Evolutionary conservation across 2,329 filamentous ascomycete species (phyloP).

Genomic region (Aspergillus alliaceus): DNA sequence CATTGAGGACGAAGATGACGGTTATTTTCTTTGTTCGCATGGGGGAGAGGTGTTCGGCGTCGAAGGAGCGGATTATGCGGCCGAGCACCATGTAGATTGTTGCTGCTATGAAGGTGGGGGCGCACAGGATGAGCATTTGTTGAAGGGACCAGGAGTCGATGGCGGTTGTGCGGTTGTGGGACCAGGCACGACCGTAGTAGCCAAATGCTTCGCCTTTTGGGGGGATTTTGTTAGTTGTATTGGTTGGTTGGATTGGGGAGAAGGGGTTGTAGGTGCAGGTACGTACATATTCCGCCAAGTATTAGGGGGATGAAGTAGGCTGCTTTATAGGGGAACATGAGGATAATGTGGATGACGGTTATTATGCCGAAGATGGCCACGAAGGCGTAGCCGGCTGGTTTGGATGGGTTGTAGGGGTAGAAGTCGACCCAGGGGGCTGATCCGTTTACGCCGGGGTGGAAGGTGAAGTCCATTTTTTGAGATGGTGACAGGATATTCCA

Average conservation of each 20-base stretch:
- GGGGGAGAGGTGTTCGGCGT: slow-evolving; percentile 36
- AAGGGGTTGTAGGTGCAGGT: neutral
- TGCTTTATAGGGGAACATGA: slow-evolving; percentile 32
- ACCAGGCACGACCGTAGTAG: slow-evolving; percentile 38
- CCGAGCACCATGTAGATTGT: slow-evolving; percentile 42
- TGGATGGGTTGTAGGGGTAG: slow-evolving; percentile 38
- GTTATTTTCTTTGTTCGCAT: slow-evolving; percentile 40
- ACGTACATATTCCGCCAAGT: slow-evolving; percentile 38
- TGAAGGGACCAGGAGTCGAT: slow-evolving; percentile 37
- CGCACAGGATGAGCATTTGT: slow-evolving; percentile 40
- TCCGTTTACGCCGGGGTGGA: slow-evolving; percentile 31
- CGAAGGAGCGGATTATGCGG: slow-evolving; percentile 36
- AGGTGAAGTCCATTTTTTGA: slow-evolving; percentile 32
- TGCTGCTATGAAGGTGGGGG: slow-evolving; percentile 42
- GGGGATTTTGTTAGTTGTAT: too few relatives aligned
- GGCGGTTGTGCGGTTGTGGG: slow-evolving; percentile 26
- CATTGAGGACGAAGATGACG: slow-evolving; percentile 37
- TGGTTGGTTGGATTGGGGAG: neutral
- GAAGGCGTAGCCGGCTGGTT: slow-evolving; percentile 36
- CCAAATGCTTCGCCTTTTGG: slow-evolving; percentile 40
- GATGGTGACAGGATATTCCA: neutral
- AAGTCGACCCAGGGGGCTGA: slow-evolving; percentile 33
- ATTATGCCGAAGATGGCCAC: slow-evolving; percentile 34
- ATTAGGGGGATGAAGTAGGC: slow-evolving; percentile 40
- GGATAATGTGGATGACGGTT: slow-evolving; percentile 29